phyloP scores from a whole-genome alignment of 352 stramenopile genomes.

The Phytophthora colocasiae region DNA sequence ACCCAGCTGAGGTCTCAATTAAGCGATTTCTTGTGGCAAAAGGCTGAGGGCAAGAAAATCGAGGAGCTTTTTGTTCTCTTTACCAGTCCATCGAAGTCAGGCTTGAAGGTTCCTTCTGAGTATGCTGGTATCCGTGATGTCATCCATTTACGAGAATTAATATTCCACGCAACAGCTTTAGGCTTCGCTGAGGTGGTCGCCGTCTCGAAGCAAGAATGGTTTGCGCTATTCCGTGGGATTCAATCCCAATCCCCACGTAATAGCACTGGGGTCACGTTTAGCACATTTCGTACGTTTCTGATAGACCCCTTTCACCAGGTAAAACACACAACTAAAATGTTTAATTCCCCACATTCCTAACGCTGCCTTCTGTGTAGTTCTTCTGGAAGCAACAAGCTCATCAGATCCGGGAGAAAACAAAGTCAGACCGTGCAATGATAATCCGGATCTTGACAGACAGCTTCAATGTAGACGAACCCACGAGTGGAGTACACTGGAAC shows the following conservation, averaged over 20 bases:
- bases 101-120: not conserved
- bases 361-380: conserved; percentile 17
- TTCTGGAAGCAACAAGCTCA: conserved; percentile 45
- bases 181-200: conserved; percentile 20
- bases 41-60: conserved; percentile 22
- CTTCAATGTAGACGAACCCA: conserved; percentile 11
- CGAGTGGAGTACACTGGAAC: not conserved
- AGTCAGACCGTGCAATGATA: conserved; percentile 19
- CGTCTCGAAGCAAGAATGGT: conserved; percentile 49
- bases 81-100: not conserved
- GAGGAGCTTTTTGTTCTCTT: conserved; percentile 35
- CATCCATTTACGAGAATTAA: conserved; percentile 32
- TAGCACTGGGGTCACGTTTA: conserved; percentile 25
- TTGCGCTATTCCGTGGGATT: conserved; percentile 43
- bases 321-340: not conserved
- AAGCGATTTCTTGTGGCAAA: conserved; percentile 39
- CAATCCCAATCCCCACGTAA: conserved; percentile 26
- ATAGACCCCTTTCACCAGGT: conserved; percentile 57
- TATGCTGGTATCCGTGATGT: not conserved
- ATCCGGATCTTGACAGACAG: conserved; percentile 7
- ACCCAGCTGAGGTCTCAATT: conserved; percentile 30
- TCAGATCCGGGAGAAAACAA: conserved; percentile 12
- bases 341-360: not conserved
- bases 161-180: conserved; percentile 22
- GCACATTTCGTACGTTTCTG: conserved; percentile 43